These are phyloP conservation scores for Hyaloperonospora arabidopsidis DNA, from an alignment of 352 stramenopile species.

Conservation along the genomic window DNA sequence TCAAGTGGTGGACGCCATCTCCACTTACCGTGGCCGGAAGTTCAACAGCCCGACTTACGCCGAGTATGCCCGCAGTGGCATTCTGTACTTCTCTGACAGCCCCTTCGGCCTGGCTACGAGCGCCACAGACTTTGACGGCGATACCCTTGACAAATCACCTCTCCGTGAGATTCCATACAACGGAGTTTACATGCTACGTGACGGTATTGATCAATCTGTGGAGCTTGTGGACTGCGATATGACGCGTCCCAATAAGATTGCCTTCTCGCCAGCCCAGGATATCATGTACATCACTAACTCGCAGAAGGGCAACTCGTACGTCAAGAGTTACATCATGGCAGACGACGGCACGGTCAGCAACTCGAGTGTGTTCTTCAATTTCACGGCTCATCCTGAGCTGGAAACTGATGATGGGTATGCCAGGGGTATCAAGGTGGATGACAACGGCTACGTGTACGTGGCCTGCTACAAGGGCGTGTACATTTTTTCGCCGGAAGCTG, in stretches of 20 bases:
- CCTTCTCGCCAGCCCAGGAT: conserved; percentile 61
- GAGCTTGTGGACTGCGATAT: conserved; percentile 65
- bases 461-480: conserved; percentile 69
- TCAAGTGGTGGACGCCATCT: conserved; percentile 70
- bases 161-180: conserved; percentile 75
- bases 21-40: conserved; percentile 61
- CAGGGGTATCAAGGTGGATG: conserved; percentile 68
- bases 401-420: conserved; percentile 51
- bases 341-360: conserved; percentile 44
- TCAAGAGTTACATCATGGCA: conserved; percentile 61
- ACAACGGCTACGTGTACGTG: conserved; percentile 68
- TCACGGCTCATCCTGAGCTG: conserved; percentile 56
- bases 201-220: conserved; percentile 37
- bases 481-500: conserved; percentile 48
- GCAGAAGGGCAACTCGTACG: conserved; percentile 65
- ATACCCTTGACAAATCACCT: conserved; percentile 58
- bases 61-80: conserved; percentile 51
- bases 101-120: conserved; percentile 63
- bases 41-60: conserved; percentile 73
- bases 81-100: conserved; percentile 78
- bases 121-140: conserved; percentile 47
- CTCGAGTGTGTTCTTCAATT: conserved; percentile 69
- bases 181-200: conserved; percentile 62
- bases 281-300: conserved; percentile 80
- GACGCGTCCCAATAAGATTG: conserved; percentile 79